Conservation (phyloP, 805 yeast genomes). For the Ogataea nonfermentans region DNA sequence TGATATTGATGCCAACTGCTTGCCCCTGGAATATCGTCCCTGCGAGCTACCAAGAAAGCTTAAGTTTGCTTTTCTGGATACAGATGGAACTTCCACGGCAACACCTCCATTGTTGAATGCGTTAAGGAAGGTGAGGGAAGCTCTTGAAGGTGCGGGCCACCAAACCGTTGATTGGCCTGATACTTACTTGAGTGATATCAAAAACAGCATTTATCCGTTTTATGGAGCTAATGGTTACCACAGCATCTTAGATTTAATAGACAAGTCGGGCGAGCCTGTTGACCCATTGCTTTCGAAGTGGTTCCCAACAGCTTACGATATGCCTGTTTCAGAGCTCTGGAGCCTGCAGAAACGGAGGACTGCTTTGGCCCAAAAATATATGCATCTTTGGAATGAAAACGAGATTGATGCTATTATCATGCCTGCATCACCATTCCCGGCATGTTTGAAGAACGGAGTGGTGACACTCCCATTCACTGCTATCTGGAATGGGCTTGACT, state of each 20-base stretch:
- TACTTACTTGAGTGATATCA: conserved; percentile 45
- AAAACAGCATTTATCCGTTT: conserved; percentile 34
- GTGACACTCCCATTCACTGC: conserved; percentile 47
- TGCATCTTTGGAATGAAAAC: conserved; percentile 40
- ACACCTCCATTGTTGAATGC: conserved; percentile 51
- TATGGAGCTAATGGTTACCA: conserved; percentile 43
- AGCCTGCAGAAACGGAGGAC: conserved; percentile 41
- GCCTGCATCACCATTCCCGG: conserved; percentile 49
- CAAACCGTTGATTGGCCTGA: conserved; percentile 51
- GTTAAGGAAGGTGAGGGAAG: conserved; percentile 33
- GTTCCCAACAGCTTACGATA: conserved; percentile 37
- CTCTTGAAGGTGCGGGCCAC: conserved; percentile 44
- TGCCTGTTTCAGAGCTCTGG: conserved; percentile 38
- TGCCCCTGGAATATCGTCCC: conserved; percentile 8
- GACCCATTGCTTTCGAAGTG: conserved; percentile 21
- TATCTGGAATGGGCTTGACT: conserved; percentile 44
- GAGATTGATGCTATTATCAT: conserved; percentile 47
- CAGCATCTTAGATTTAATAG: conserved; percentile 34
- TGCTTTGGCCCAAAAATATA: conserved; percentile 28
- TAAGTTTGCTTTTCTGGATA: conserved; percentile 40
- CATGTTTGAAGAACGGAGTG: conserved; percentile 32
- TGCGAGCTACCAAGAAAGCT: conserved; percentile 28
- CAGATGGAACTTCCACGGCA: conserved; percentile 46
- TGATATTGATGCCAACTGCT: conserved; percentile 14
- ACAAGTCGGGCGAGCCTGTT: conserved; percentile 44